phyloP scores from a whole-genome alignment of 2,329 filamentous ascomycete genomes.

The Penicillium verrucosum region DNA sequence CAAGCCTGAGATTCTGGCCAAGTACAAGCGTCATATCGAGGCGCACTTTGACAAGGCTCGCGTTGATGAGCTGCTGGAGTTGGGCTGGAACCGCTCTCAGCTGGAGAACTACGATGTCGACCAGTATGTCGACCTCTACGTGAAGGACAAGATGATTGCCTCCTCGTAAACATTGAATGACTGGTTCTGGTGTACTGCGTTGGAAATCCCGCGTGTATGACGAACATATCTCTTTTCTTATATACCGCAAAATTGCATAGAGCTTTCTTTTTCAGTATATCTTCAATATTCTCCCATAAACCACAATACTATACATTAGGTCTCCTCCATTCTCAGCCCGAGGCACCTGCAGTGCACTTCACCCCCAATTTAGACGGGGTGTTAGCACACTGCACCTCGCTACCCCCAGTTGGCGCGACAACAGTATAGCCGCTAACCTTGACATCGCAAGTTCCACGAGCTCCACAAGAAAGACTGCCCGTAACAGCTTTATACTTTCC shows the following conservation, averaged over 20 bases:
- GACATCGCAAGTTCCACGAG: conserved; percentile 39
- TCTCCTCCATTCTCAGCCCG: conserved; percentile 23
- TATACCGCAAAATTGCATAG: conserved; percentile 20
- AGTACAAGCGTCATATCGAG: conserved; percentile 88
- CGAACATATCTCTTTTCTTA: conserved; percentile 9
- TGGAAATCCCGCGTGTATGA: conserved; percentile 10
- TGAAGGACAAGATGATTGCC: conserved; percentile 51
- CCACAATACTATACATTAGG: neutral
- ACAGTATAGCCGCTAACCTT: conserved; percentile 35
- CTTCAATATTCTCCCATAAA: neutral
- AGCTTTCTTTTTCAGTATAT: neutral
- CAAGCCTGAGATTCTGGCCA: conserved; percentile 92
- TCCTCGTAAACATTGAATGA: conserved; percentile 17
- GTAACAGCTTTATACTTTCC: conserved; percentile 35
- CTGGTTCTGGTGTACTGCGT: neutral
- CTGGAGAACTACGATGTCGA: conserved; percentile 82
- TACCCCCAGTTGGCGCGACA: conserved; percentile 33
- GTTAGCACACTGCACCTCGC: conserved; percentile 34
- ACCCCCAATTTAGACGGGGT: conserved; percentile 32
- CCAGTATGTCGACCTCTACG: conserved; percentile 86
- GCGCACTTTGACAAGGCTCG: conserved; percentile 75
- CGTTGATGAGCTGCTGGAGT: conserved; percentile 76
- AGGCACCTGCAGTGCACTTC: conserved; percentile 35
- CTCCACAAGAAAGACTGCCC: conserved; percentile 41
- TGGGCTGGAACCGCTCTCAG: conserved; percentile 71